Conservation (phyloP, 2,329 filamentous ascomycete genomes). For the Zelopaecilomyces penicillatus region DNA sequence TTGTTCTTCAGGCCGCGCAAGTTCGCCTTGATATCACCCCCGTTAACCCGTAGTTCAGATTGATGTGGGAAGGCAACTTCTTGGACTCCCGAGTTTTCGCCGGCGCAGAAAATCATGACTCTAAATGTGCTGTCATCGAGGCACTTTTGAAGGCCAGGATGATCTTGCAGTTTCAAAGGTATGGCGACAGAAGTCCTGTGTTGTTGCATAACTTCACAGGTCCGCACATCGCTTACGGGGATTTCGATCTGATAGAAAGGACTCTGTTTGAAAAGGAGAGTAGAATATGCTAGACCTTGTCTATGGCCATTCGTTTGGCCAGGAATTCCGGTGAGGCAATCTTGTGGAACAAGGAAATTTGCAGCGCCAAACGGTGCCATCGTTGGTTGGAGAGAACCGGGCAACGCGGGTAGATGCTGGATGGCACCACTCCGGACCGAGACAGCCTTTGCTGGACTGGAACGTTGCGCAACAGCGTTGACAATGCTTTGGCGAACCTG, state of each 20-base stretch:
- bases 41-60: slow-evolving; percentile 85
- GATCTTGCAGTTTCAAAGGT: slow-evolving; percentile 39
- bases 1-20: slow-evolving; percentile 92
- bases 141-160: slow-evolving; percentile 46
- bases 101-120: slow-evolving; percentile 77
- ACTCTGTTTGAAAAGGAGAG: slow-evolving; percentile 53
- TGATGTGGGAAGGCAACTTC: slow-evolving; percentile 89
- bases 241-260: slow-evolving; percentile 73
- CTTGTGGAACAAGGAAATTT: not conserved
- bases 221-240: slow-evolving; percentile 54
- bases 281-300: slow-evolving; percentile 9
- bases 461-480: slow-evolving; percentile 23
- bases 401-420: slow-evolving; percentile 7
- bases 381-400: slow-evolving; percentile 5
- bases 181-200: slow-evolving; percentile 42
- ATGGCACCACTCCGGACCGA: slow-evolving; percentile 10
- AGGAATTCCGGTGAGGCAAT: not conserved
- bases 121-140: slow-evolving; percentile 53
- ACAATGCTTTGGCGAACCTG: slow-evolving; percentile 36
- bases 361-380: slow-evolving; percentile 6
- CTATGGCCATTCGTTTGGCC: slow-evolving; percentile 12
- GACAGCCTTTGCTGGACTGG: slow-evolving; percentile 17
- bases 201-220: slow-evolving; percentile 65
- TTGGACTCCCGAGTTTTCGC: slow-evolving; percentile 52
- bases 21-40: slow-evolving; percentile 84